Percentiles rank a stretch among this genome's conserved stretches.
phyloP scores from a whole-genome alignment of 495 filamentous ascomycete species.

The Aspergillus nidulans region DNA sequence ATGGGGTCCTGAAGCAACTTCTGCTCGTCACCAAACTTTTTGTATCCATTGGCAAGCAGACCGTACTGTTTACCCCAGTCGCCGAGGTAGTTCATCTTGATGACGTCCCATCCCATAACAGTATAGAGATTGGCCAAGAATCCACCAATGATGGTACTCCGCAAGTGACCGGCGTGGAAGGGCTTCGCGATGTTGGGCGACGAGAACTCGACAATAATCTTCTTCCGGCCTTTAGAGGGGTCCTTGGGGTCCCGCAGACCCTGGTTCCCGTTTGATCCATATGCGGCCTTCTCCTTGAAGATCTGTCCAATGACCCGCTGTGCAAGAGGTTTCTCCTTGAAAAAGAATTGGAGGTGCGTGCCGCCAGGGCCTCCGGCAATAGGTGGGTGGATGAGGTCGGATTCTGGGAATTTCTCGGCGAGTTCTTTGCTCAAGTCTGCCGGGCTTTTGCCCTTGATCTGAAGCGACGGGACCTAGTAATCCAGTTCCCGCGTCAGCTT shows the following conservation, averaged over 20 bases:
- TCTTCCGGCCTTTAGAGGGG: constrained; percentile 66
- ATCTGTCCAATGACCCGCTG: constrained; percentile 61
- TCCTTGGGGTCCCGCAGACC: constrained; percentile 66
- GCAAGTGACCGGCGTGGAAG: constrained; percentile 68
- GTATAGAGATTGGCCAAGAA: constrained; percentile 67
- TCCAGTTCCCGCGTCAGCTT: background rate
- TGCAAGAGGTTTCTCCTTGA: constrained; percentile 56
- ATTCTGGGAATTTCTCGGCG: constrained; percentile 72
- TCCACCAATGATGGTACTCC: constrained; percentile 72
- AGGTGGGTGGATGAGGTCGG: constrained; percentile 69
- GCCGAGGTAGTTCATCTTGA: constrained; percentile 70
- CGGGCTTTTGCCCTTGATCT: constrained; percentile 78
- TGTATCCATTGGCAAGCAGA: constrained; percentile 63
- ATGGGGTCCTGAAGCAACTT: constrained; percentile 59
- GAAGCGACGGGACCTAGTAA: constrained; percentile 60
- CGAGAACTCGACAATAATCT: constrained; percentile 67
- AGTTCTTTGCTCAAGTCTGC: constrained; percentile 66
- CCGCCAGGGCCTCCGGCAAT: constrained; percentile 38
- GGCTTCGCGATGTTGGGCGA: constrained; percentile 75
- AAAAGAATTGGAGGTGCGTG: constrained; percentile 79
- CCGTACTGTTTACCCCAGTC: constrained; percentile 79
- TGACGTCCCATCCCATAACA: constrained; percentile 67
- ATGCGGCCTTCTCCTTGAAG: constrained; percentile 55
- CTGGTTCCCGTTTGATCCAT: constrained; percentile 60
- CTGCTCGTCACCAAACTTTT: constrained; percentile 60